Conservation (phyloP, 345 rosid species). For the Salix suchowensis region DNA sequence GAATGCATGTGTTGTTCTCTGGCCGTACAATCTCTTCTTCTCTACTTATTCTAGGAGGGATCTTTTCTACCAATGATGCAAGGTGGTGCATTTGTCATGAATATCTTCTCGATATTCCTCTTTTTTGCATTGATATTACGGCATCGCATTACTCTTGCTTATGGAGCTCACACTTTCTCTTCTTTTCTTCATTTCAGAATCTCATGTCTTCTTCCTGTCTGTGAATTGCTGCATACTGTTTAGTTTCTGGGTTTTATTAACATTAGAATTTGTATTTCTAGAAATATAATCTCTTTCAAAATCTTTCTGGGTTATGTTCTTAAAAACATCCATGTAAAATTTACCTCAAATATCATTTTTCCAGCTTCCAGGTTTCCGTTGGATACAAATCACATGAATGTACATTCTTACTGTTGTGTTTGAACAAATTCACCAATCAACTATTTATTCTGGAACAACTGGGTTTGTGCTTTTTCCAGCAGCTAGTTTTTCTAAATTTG, state of each 20-base stretch:
- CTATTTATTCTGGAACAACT: background rate
- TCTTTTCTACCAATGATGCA: conserved; percentile 18
- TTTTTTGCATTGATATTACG: background rate
- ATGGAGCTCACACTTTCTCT: conserved; percentile 3
- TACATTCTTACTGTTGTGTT: background rate
- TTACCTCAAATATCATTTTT: background rate
- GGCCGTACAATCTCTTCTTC: conserved; percentile 26
- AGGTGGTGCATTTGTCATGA: conserved; percentile 6
- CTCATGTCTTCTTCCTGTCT: conserved; percentile 1
- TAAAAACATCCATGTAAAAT: background rate
- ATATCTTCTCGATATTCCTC: conserved; percentile 16
- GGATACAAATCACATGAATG: background rate
- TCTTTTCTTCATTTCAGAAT: conserved; percentile 7
- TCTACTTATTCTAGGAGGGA: conserved; percentile 17
- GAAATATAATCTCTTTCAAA: background rate
- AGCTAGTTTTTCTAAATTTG: background rate
- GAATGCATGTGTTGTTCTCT: conserved; percentile 24
- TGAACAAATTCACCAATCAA: background rate
- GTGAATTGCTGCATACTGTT: background rate
- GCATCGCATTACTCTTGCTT: conserved; percentile 3
- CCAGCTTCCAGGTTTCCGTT: background rate
- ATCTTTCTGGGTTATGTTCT: background rate
- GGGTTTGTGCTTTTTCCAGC: background rate
- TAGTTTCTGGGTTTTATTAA: background rate
- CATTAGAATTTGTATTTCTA: background rate